Evolutionary conservation across 805 yeast species (phyloP).

Genomic region (Yamadazyma ubonensis): DNA sequence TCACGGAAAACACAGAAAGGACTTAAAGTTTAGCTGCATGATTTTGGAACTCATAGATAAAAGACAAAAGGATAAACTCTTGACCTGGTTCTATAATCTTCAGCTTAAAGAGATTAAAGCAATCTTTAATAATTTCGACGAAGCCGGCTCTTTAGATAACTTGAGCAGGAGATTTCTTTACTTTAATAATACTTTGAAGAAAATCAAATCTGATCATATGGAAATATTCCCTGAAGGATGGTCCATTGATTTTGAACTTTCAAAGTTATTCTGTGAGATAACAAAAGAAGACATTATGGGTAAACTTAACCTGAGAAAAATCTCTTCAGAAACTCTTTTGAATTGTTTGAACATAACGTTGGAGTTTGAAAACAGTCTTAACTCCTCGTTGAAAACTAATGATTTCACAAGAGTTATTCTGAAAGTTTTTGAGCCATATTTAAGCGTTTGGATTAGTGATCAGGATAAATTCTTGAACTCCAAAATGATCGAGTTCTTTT

Average conservation of each 20-base stretch:
- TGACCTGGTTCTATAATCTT: conserved; percentile 69
- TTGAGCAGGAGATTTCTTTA: conserved; percentile 77
- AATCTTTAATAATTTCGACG: conserved; percentile 78
- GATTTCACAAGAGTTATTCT: conserved; percentile 50
- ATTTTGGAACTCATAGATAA: conserved; percentile 66
- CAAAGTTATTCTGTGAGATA: conserved; percentile 60
- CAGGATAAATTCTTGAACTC: conserved; percentile 66
- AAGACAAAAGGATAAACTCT: conserved; percentile 55
- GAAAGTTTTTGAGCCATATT: conserved; percentile 77
- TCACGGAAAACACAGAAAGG: conserved; percentile 22
- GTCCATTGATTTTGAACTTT: conserved; percentile 64
- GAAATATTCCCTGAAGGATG: conserved; percentile 67
- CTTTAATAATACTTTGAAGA: conserved; percentile 66
- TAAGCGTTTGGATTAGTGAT: conserved; percentile 80
- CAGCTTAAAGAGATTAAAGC: conserved; percentile 71
- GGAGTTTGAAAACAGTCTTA: conserved; percentile 78
- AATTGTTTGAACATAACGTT: conserved; percentile 71
- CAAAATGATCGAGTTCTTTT: conserved; percentile 64
- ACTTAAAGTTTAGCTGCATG: conserved; percentile 63
- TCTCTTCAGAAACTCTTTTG: conserved; percentile 65
- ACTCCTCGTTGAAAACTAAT: conserved; percentile 55
- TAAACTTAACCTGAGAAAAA: conserved; percentile 30
- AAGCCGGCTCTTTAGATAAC: conserved; percentile 93
- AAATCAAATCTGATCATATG: conserved; percentile 52
- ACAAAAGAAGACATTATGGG: conserved; percentile 63